Evolutionary conservation across 108 stramenopile species (phyloP).

Genomic region (Cyclotella choctawhatcheeana): DNA sequence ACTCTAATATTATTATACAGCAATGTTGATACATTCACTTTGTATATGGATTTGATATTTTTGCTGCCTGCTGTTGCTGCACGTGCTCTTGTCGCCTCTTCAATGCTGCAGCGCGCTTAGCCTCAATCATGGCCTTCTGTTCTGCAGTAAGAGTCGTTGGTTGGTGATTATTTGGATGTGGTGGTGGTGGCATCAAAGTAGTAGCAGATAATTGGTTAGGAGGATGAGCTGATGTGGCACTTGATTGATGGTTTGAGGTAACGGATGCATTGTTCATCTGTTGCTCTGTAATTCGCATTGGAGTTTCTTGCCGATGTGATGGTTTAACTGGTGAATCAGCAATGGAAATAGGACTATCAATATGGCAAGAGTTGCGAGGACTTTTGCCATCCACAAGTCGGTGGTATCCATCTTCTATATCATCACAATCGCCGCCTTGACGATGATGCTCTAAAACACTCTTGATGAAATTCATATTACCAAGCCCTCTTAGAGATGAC

Average conservation of each 20-base stretch:
- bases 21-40: background rate
- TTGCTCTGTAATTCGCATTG: background rate
- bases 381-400: conserved; percentile 36
- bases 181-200: too few relatives aligned
- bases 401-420: conserved; percentile 71
- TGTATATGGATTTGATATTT: conserved; percentile 26
- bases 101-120: conserved; percentile 49
- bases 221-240: too few relatives aligned
- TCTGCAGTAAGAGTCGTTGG: conserved; percentile 33
- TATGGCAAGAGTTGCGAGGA: background rate
- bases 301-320: background rate
- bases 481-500: conserved; percentile 73
- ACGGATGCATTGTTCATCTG: background rate
- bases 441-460: conserved; percentile 86
- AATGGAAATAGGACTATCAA: background rate
- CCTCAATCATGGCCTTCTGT: conserved; percentile 54
- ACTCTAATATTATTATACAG: too few relatives aligned
- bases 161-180: background rate
- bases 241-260: background rate
- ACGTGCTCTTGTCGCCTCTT: conserved; percentile 35
- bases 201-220: too few relatives aligned
- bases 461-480: conserved; percentile 85
- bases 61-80: conserved; percentile 25
- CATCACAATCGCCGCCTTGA: conserved; percentile 73
- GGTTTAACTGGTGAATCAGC: conserved; percentile 12